Evolutionary conservation across 1,139 yeast species (phyloP).

Genomic region (Hanseniaspora sp.): DNA sequence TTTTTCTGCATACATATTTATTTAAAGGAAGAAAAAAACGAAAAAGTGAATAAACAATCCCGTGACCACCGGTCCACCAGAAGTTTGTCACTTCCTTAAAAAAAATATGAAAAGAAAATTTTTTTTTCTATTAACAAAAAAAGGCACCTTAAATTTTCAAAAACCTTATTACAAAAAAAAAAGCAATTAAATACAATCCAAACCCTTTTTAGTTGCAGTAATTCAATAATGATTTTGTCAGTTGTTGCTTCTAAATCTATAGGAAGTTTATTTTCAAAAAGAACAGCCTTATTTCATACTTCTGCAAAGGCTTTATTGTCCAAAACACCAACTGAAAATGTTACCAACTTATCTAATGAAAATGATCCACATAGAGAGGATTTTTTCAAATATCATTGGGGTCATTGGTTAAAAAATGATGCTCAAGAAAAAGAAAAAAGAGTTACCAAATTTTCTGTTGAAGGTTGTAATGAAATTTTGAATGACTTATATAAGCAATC

Average conservation of each 20-base stretch:
- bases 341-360: conserved; percentile 47
- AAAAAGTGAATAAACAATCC: too few relatives aligned
- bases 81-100: too few relatives aligned
- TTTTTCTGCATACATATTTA: too few relatives aligned
- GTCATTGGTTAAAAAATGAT: conserved; percentile 82
- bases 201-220: not conserved
- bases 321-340: conserved; percentile 27
- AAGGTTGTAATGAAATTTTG: conserved; percentile 51
- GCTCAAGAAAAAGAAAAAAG: conserved; percentile 60
- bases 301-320: conserved; percentile 2
- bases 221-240: not conserved
- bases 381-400: conserved; percentile 87
- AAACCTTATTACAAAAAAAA: too few relatives aligned
- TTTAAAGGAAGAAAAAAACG: too few relatives aligned
- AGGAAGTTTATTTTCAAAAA: not conserved
- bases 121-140: too few relatives aligned
- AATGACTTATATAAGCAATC: conserved; percentile 33
- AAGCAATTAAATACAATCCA: too few relatives aligned
- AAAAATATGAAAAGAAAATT: too few relatives aligned
- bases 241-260: not conserved
- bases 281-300: conserved; percentile 8
- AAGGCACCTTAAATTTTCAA: too few relatives aligned
- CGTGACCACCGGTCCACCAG: too few relatives aligned
- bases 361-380: conserved; percentile 59
- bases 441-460: conserved; percentile 70